Evolutionary conservation across 2,329 filamentous ascomycete genomes (phyloP).

Genomic region (Colletotrichum spinosum): DNA sequence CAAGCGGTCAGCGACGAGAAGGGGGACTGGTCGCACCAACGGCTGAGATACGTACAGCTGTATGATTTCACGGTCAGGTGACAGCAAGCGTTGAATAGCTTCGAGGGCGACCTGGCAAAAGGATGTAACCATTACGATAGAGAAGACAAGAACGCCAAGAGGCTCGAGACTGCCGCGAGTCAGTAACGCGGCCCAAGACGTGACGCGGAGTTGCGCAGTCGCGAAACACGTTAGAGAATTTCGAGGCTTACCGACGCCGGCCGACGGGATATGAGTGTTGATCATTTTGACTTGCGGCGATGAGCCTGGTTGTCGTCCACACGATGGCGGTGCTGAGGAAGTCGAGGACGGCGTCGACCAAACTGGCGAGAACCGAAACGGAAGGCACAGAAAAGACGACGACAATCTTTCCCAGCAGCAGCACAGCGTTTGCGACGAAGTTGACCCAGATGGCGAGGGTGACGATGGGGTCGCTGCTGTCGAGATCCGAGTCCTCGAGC

Average conservation of each 20-base stretch:
- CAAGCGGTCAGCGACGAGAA: conserved; percentile 18
- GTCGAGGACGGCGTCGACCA: conserved; percentile 84
- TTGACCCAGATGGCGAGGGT: conserved; percentile 91
- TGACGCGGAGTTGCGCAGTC: conserved; percentile 7
- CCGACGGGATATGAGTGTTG: conserved; percentile 84
- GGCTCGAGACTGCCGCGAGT: conserved; percentile 72
- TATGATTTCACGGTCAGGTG: conserved; percentile 75
- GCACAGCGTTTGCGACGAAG: conserved; percentile 78
- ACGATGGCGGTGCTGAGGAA: conserved; percentile 86
- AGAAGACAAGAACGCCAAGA: conserved; percentile 84
- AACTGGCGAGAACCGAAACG: conserved; percentile 81
- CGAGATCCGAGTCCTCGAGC: conserved; percentile 77
- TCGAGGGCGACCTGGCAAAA: conserved; percentile 83
- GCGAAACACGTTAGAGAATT: background rate
- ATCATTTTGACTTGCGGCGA: conserved; percentile 73
- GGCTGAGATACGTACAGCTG: conserved; percentile 60
- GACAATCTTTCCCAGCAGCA: conserved; percentile 80
- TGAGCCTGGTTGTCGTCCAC: conserved; percentile 80
- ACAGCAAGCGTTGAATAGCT: conserved; percentile 73
- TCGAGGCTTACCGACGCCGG: conserved; percentile 62
- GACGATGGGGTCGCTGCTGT: conserved; percentile 80
- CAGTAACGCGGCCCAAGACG: conserved; percentile 22
- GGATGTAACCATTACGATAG: conserved; percentile 86
- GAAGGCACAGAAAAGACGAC: conserved; percentile 84
- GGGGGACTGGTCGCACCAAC: background rate